Evolutionary conservation across 768 basidiomycete species (phyloP).

Genomic region (Leucosporidium yakuticum): DNA sequence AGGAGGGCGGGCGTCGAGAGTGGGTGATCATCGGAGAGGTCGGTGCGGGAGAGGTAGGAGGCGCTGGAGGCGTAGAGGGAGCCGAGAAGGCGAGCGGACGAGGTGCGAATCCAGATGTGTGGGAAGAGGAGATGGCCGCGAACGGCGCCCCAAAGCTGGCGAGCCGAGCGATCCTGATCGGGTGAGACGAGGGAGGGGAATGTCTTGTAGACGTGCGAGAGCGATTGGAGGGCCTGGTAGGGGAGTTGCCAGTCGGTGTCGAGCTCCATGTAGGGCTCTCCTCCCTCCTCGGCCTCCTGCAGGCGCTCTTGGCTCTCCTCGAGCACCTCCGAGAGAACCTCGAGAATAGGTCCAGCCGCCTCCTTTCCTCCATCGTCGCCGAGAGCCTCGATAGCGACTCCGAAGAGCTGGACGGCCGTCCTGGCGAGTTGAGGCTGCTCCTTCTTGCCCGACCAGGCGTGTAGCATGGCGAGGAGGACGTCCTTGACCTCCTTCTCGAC

Average conservation of each 20-base stretch:
- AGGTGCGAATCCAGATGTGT: slow-evolving; percentile 88
- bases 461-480: slow-evolving; percentile 62
- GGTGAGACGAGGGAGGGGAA: slow-evolving; percentile 48
- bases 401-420: slow-evolving; percentile 75
- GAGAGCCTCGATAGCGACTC: slow-evolving; percentile 67
- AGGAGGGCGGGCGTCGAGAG: slow-evolving; percentile 53
- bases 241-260: slow-evolving; percentile 72
- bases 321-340: slow-evolving; percentile 45
- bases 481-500: slow-evolving; percentile 58
- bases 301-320: slow-evolving; percentile 43
- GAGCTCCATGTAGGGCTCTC: slow-evolving; percentile 39
- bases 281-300: slow-evolving; percentile 47
- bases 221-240: slow-evolving; percentile 66
- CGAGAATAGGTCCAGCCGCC: slow-evolving; percentile 39
- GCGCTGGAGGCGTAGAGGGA: slow-evolving; percentile 54
- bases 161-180: background rate
- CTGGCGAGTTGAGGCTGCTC: slow-evolving; percentile 59
- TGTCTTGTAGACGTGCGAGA: slow-evolving; percentile 52
- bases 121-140: slow-evolving; percentile 70
- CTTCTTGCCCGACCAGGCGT: slow-evolving; percentile 67
- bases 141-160: slow-evolving; percentile 56
- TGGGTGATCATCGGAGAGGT: slow-evolving; percentile 46
- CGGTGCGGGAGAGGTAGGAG: slow-evolving; percentile 39
- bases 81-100: slow-evolving; percentile 69
- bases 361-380: slow-evolving; percentile 50